These are phyloP conservation scores for Pseudogymnoascus destructans DNA, from an alignment of 2,329 filamentous ascomycete genomes.

Conservation along the genomic window DNA sequence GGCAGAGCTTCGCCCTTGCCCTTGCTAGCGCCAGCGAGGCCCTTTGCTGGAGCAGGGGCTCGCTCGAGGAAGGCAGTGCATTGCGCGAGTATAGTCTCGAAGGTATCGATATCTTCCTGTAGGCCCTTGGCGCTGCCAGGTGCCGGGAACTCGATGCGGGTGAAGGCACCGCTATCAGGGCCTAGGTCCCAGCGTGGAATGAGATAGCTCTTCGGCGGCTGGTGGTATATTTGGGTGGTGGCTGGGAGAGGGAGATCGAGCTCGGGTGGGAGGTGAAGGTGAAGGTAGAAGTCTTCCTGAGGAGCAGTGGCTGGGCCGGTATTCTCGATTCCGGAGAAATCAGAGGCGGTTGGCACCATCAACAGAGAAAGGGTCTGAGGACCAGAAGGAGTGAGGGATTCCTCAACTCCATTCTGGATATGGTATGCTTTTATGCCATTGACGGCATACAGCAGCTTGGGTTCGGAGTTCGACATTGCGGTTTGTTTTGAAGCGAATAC, in stretches of 20 bases:
- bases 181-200: slow-evolving; percentile 93
- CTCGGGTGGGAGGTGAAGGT: slow-evolving; percentile 87
- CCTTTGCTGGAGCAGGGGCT: slow-evolving; percentile 39
- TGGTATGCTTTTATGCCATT: slow-evolving; percentile 85
- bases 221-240: slow-evolving; percentile 94
- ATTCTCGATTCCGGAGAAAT: slow-evolving; percentile 42
- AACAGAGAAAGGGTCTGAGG: slow-evolving; percentile 84
- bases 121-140: slow-evolving; percentile 58
- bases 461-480: slow-evolving; percentile 30
- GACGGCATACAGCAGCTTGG: slow-evolving; percentile 57
- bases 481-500: not conserved
- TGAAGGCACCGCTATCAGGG: slow-evolving; percentile 79
- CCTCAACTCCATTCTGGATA: slow-evolving; percentile 75
- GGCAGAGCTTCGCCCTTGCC: slow-evolving; percentile 28
- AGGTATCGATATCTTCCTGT: slow-evolving; percentile 90
- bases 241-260: slow-evolving; percentile 86
- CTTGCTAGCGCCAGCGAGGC: slow-evolving; percentile 8
- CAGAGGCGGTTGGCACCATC: slow-evolving; percentile 86
- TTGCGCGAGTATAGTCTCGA: slow-evolving; percentile 95
- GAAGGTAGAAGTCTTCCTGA: slow-evolving; percentile 92
- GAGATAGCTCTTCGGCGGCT: slow-evolving; percentile 82
- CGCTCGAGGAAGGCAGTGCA: slow-evolving; percentile 92
- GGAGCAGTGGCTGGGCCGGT: slow-evolving; percentile 41
- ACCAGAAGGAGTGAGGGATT: slow-evolving; percentile 68
- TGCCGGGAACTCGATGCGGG: slow-evolving; percentile 76